Base-by-base conservation (phyloP, 306 rosid species). In the Prinsepia uniflora region DNA sequence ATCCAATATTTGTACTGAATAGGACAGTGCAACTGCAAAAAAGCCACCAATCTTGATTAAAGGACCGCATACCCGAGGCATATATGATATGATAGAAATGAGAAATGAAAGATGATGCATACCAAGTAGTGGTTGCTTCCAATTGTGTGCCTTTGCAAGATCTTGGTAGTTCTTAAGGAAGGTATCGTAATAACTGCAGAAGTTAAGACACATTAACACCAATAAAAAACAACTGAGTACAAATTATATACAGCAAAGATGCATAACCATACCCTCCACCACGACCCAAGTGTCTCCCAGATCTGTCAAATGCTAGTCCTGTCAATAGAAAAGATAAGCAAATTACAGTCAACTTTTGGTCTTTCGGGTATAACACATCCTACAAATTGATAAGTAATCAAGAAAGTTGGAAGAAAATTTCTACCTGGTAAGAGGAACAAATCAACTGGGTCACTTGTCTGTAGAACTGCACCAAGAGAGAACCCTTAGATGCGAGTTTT, bases 271-370 rank as follows among this genome's bases (percentile, higher is more conserved):
- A 94, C 98, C 99, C 99, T 84, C 99, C 99, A 34, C 99, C 99
- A 68, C 99, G 97, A 59, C 99, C 99, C 79, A 94, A 73, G 49
- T 97, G 99, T 81, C 85, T 89, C 77, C 99, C 96, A 24, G 89
- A 77, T 85, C 81, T 91, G 76, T 95, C 97, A 82, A 95, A 91
- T 60, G 96, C 99, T 75, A 94, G 86, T 73, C 99, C 99, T 91
- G 76, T 30, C 10, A 81, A 71, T 45, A 74, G 71, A 79, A 83
- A 46, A 53, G 67, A 59, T 63, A 10, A 61, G 48, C 17, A 71
- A 72, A 61, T 71, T 30, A 36, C 46, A 13, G 50, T 74, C 34
- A 74, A 58, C 41, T 67, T 63, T 67, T 77, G n/a, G 61, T 53
- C 54, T 75, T n/a, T 15, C 10, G n/a, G n/a, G 7, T 34, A 15